These are phyloP conservation scores for Rickenella mellea DNA, from an alignment of 768 basidiomycete genomes.

Conservation along the genomic window DNA sequence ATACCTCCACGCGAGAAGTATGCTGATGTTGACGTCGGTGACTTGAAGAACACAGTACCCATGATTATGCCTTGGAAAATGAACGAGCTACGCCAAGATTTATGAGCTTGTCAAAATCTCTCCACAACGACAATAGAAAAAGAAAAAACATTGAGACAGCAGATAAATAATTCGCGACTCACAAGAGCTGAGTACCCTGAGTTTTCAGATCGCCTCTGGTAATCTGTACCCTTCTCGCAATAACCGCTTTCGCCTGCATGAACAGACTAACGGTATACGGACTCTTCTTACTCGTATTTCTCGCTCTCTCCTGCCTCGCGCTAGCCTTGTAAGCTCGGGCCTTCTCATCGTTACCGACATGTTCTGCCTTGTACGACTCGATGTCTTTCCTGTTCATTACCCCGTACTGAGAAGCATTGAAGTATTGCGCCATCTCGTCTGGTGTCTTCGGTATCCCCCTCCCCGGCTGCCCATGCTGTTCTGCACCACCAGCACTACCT, in stretches of 20 bases:
- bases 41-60: slow-evolving; percentile 55
- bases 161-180: not conserved
- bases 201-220: slow-evolving; percentile 19
- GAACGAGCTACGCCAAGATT: slow-evolving; percentile 24
- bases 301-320: slow-evolving; percentile 41
- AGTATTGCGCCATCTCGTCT: slow-evolving; percentile 30
- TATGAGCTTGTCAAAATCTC: not conserved
- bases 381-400: slow-evolving; percentile 36
- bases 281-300: slow-evolving; percentile 29
- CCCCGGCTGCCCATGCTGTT: not conserved
- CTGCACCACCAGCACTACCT: slow-evolving; percentile 35
- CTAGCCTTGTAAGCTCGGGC: slow-evolving; percentile 36
- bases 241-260: slow-evolving; percentile 26
- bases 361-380: slow-evolving; percentile 31
- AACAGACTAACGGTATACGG: slow-evolving; percentile 23
- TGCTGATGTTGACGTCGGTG: slow-evolving; percentile 30
- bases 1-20: slow-evolving; percentile 66
- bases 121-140: slow-evolving; percentile 4
- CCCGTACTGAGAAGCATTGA: slow-evolving; percentile 26
- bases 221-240: slow-evolving; percentile 25
- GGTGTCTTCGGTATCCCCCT: slow-evolving; percentile 28
- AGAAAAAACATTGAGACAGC: too few species aligned
- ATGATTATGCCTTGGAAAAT: slow-evolving; percentile 43
- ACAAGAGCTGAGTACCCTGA: slow-evolving; percentile 19
- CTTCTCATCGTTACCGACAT: slow-evolving; percentile 34